These are phyloP conservation scores for Scheffersomyces quercinus DNA, from an alignment of 1,139 yeast genomes.

Conservation along the genomic window DNA sequence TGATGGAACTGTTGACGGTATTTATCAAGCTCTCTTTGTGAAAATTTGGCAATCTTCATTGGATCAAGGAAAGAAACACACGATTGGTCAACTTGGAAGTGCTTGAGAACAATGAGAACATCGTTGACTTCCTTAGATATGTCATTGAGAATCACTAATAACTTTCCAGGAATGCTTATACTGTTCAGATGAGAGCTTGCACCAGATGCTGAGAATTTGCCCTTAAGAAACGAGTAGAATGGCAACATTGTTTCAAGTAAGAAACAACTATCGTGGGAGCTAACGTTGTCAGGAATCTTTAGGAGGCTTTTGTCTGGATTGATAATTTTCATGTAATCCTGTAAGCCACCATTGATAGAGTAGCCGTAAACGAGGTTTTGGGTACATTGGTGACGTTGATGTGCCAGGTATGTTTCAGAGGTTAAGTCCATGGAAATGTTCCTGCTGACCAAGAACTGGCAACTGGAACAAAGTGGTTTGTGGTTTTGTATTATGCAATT, in stretches of 20 bases:
- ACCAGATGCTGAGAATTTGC: constrained; percentile 8
- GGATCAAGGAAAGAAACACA: constrained; percentile 31
- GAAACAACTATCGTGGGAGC: constrained; percentile 42
- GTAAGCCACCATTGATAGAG: constrained; percentile 43
- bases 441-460: constrained; percentile 13
- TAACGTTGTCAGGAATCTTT: constrained; percentile 30
- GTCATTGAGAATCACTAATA: constrained; percentile 32
- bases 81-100: constrained; percentile 28
- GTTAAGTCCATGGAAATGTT: constrained; percentile 3
- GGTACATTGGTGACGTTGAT: constrained; percentile 21
- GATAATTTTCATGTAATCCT: constrained; percentile 33
- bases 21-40: constrained; percentile 11
- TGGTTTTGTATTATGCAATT: constrained; percentile 30
- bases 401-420: constrained; percentile 10
- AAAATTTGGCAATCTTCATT: constrained; percentile 12
- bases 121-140: constrained; percentile 36
- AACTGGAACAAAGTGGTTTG: constrained; percentile 22
- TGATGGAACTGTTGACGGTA: constrained; percentile 19
- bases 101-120: constrained; percentile 32
- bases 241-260: constrained; percentile 38
- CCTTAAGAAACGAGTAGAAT: constrained; percentile 29
- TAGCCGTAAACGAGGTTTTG: constrained; percentile 32
- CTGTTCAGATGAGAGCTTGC: constrained; percentile 4
- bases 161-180: constrained; percentile 11
- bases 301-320: constrained; percentile 27